Base-by-base conservation (phyloP, 345 rosid species). In the Gossypium turneri region DNA sequence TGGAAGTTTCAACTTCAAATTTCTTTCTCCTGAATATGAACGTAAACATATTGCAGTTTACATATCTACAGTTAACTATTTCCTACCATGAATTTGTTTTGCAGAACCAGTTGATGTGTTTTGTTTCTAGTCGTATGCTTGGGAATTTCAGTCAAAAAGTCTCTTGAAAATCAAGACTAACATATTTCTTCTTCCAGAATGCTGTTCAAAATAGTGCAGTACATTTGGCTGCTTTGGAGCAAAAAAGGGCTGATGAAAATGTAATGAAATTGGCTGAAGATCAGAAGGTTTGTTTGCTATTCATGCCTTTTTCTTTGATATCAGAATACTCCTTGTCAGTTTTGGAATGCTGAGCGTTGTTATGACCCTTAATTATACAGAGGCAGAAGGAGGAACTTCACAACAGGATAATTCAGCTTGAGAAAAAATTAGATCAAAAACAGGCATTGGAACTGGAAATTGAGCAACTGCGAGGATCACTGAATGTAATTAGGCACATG, bases 371-470 rank as follows among this genome's bases (percentile, higher is more conserved):
- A 68, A 73, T 78, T 69, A 69, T 69, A 56, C 86, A 93, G 98
- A 87, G 88, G 84, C 85, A 88, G 86, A 92, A 85, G 81, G 94
- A 89, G 81, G 84, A 85, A 44, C 88, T 90, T 76, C 92, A 83
- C 71, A 82, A 88, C 59, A 86, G 86, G 76, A 93, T 89, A 63
- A 75, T 87, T 83, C 77, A 84, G 71, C 81, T 93, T 76, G 91
- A 92, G 80, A 86, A 85, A 70, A 82, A 96, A 82, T 86, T 96
- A 75, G 99, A 86, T 78, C 88, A 89, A 64, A 95, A 90, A 75
- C 97, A 96, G 75, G 88, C 92, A 47, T 81, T 93, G 79, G 97
- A 89, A 78, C 74, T 96, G 86, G 97, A 93, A 84, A 90, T 92
- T 13, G 90, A 91, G 81, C 85, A 78, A 75, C 81, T 93, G 80